Evolutionary conservation across 805 yeast genomes (phyloP).

Genomic region (Ogataea pini): DNA sequence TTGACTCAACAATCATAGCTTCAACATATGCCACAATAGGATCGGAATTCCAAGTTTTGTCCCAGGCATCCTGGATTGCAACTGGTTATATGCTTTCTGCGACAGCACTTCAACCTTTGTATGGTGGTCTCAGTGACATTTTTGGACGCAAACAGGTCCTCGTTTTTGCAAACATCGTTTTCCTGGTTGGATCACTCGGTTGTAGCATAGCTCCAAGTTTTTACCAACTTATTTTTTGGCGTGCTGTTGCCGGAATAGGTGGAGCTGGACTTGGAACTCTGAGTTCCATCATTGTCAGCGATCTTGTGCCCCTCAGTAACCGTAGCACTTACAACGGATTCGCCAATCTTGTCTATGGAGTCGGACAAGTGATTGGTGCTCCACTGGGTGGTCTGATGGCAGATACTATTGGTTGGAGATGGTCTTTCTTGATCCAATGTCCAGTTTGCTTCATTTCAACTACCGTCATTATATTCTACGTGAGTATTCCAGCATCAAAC

Average conservation of each 20-base stretch:
- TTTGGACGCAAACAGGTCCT: neutral
- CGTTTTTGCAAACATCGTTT: neutral
- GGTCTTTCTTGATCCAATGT: neutral
- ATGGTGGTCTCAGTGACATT: neutral
- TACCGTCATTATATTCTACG: neutral
- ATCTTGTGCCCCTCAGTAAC: neutral
- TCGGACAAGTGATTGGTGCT: neutral
- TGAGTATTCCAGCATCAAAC: neutral
- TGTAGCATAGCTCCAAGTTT: conserved; percentile 1
- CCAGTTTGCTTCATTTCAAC: neutral
- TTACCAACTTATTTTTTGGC: neutral
- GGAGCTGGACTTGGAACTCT: neutral
- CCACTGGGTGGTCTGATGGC: neutral
- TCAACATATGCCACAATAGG: neutral
- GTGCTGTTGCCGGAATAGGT: neutral
- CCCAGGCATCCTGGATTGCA: neutral
- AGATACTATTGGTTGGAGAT: neutral
- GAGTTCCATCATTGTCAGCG: neutral
- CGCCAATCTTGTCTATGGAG: neutral
- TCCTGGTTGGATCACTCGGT: neutral
- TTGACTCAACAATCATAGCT: neutral
- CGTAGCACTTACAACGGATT: neutral
- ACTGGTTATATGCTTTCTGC: neutral
- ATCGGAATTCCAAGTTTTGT: neutral
- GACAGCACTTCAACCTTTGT: neutral